Base-by-base conservation (phyloP, 495 filamentous ascomycete species). In the Parmelia sp. region DNA sequence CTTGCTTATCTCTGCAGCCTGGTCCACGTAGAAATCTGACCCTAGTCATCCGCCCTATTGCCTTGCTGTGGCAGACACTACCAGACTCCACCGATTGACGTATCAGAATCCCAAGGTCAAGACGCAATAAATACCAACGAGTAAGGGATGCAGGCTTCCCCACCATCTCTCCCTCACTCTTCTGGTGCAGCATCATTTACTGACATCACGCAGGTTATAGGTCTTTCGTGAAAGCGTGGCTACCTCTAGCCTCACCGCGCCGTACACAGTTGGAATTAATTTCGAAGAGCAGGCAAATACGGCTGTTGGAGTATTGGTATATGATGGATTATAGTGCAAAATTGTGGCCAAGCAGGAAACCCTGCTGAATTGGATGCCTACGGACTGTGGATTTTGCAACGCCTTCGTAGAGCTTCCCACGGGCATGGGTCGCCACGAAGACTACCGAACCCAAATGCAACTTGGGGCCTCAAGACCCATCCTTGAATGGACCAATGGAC, bases 401-500 rank as follows among this genome's bases (percentile, higher is more conserved):
- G n/a, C n/a, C n/a, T n/a, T n/a, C n/a, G n/a, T n/a, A n/a, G n/a
- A n/a, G n/a, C n/a, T n/a, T n/a, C n/a, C n/a, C n/a, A n/a, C n/a
- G n/a, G n/a, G 86, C 69, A 77, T 83, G 67, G 68, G 75, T 3
- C 77, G 80, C 7, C 87, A 90, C 68, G 68, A 80, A 37, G 72
- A 71, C 23, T 80, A 82, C 51, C 80, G 88, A 21, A 60, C 68
- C 4, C 59, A 69, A 0, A 53, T 77, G 27, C 67, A 68, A 6
- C 74, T 90, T 3, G 87, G 87, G 11, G 65, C 75, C 25, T 73
- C 73, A 64, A 77, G 82, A 19, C 81, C 84, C 0, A 68, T 88
- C 9, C 89, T 84, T 8, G 69, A 78, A 7, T 90, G 86, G 77
- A n/a, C n/a, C n/a, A n/a, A n/a, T n/a, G n/a, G n/a, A 74, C 77